These are phyloP conservation scores for Aspergillus persii DNA, from an alignment of 2,329 filamentous ascomycete genomes.

Conservation along the genomic window DNA sequence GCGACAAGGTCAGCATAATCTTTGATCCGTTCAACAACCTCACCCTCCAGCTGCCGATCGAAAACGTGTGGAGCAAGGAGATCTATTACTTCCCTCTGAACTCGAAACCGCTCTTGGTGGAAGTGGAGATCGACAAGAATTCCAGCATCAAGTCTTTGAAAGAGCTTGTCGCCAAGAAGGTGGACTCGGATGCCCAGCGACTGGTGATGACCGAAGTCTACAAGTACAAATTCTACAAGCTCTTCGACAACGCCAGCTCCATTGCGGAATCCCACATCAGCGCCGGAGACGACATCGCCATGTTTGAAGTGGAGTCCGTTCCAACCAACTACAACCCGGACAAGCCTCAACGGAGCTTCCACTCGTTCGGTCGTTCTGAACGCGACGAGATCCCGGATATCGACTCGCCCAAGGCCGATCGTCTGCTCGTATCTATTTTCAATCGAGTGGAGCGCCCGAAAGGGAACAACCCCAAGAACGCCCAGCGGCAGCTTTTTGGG, in stretches of 20 bases:
- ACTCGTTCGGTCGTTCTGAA: slow-evolving; percentile 31
- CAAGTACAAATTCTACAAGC: slow-evolving; percentile 79
- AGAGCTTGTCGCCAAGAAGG: slow-evolving; percentile 55
- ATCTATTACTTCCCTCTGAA: slow-evolving; percentile 77
- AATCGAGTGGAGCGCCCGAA: slow-evolving; percentile 36
- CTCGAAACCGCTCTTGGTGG: slow-evolving; percentile 66
- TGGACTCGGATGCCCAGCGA: slow-evolving; percentile 49
- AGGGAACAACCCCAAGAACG: slow-evolving; percentile 23
- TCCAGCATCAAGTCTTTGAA: slow-evolving; percentile 56
- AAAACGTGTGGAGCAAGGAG: slow-evolving; percentile 73
- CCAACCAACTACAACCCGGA: slow-evolving; percentile 73
- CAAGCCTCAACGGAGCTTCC: slow-evolving; percentile 47
- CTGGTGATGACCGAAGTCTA: slow-evolving; percentile 85
- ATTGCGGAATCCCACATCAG: slow-evolving; percentile 71
- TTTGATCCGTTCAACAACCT: slow-evolving; percentile 97
- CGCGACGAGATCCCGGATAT: slow-evolving; percentile 40
- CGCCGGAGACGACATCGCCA: slow-evolving; percentile 60
- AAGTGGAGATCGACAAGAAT: slow-evolving; percentile 72
- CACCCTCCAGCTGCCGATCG: slow-evolving; percentile 83
- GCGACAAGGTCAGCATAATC: slow-evolving; percentile 94
- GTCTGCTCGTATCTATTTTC: slow-evolving; percentile 49
- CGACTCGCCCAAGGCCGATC: slow-evolving; percentile 46
- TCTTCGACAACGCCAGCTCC: slow-evolving; percentile 67
- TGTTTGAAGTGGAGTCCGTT: slow-evolving; percentile 73
- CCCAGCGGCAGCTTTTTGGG: slow-evolving; percentile 38